Base-by-base conservation (phyloP, 2,329 filamentous ascomycete species). In the Hypoxylon rubiginosum region DNA sequence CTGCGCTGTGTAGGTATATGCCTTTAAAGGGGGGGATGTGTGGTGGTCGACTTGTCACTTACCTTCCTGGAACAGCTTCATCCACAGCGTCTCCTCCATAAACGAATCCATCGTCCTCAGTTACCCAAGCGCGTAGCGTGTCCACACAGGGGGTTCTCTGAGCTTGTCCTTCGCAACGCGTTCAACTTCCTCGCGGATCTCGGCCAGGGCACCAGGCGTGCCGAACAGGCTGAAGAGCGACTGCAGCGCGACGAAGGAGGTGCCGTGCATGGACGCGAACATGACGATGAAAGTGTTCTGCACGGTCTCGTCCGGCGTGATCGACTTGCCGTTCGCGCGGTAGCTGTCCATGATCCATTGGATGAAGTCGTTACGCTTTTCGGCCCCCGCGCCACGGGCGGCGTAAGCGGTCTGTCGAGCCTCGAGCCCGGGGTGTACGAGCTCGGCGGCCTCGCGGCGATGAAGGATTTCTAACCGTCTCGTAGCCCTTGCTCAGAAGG, bases 291-390 rank as follows among this genome's bases (percentile, higher is more conserved):
- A 68, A 19, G 68, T 65, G 19, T 68, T 63, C 30, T 67, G 65
- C 4, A 68, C 67, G 26, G 53, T 43, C 30, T 71, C 59, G 26
- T 63, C 56, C 24, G 67, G 62, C 5, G 69, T 68, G 21, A 66
- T 43, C 4, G 53, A 56, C 45, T 69, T 71, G 8, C 67, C 64
- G 5, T 46, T 70, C 5, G 67, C 69, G 15, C 58, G 59, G 58
- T 71, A 63, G 41, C 64, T 66, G 24, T 70, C 62, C 59, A 68
- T 68, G 36, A 71, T 53, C 69, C 67, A 71, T 56, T 71, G 64
- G 28, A 71, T 67, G 52, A 64, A 66, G 39, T 71, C 67, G 39
- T 71, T 64, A 36, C 68, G 60, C 34, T 63, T 68, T 28, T 64
- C 57, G 24, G 34, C 53, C 21, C 41, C 43, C 15, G n/a, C 54